These are phyloP conservation scores for Fusarium nygamai DNA, from an alignment of 2,329 filamentous ascomycete genomes.

Conservation along the genomic window DNA sequence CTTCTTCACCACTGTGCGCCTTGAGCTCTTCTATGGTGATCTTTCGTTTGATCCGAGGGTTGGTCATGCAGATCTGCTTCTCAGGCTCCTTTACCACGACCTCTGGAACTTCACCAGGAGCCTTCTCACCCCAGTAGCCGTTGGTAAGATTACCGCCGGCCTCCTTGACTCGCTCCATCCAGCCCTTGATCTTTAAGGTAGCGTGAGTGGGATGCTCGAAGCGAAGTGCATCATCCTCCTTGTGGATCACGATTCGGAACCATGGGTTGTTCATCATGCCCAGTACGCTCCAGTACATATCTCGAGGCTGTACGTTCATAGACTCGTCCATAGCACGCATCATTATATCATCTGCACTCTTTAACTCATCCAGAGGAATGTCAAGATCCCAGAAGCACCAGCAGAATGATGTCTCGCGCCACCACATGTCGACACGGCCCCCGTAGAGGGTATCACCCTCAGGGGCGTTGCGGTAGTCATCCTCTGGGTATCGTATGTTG, in stretches of 20 bases:
- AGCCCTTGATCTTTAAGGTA: conserved; percentile 79
- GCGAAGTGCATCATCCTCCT: conserved; percentile 67
- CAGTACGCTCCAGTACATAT: conserved; percentile 96
- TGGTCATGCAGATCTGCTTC: conserved; percentile 81
- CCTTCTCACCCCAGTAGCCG: conserved; percentile 83
- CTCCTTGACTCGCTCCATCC: conserved; percentile 94
- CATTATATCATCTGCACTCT: conserved; percentile 75
- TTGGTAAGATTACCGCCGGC: conserved; percentile 82
- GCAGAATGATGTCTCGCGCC: conserved; percentile 84
- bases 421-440: conserved; percentile 80
- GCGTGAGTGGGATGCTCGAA: conserved; percentile 94
- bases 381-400: conserved; percentile 92
- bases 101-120: conserved; percentile 61
- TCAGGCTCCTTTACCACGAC: conserved; percentile 58
- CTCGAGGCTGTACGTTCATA: conserved; percentile 85
- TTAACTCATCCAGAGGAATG: conserved; percentile 70
- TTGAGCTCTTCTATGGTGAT: conserved; percentile 79
- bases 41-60: conserved; percentile 67
- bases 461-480: conserved; percentile 75
- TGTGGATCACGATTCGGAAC: conserved; percentile 83
- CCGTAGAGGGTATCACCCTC: conserved; percentile 75
- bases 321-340: conserved; percentile 91
- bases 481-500: conserved; percentile 84
- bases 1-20: conserved; percentile 69
- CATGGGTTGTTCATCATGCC: conserved; percentile 99